phyloP scores from a whole-genome alignment of 495 filamentous ascomycete species.

The Geopyxis carbonaria region DNA sequence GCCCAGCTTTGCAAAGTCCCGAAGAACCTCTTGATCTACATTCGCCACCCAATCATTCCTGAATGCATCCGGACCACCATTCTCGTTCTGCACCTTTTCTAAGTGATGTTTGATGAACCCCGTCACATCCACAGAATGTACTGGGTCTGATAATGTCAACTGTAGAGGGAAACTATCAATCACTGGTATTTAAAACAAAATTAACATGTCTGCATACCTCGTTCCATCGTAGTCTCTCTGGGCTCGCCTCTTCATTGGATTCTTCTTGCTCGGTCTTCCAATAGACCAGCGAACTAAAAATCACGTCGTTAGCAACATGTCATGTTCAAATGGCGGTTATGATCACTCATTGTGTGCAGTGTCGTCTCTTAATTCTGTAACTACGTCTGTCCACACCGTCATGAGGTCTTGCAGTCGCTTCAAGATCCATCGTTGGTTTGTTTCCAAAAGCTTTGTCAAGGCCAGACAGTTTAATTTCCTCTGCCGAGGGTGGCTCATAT shows the following conservation, averaged over 20 bases:
- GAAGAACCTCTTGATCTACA: slow-evolving; percentile 66
- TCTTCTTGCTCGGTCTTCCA: slow-evolving; percentile 27
- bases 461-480: slow-evolving; percentile 72
- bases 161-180: slow-evolving; percentile 23
- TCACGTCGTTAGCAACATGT: slow-evolving; percentile 3
- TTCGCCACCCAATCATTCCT: slow-evolving; percentile 65
- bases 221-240: slow-evolving; percentile 37
- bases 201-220: slow-evolving; percentile 7
- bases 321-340: not conserved
- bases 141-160: slow-evolving; percentile 45
- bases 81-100: slow-evolving; percentile 42
- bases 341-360: slow-evolving; percentile 33
- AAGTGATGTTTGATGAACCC: slow-evolving; percentile 53
- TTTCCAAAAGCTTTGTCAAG: slow-evolving; percentile 59
- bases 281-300: slow-evolving; percentile 34
- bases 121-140: slow-evolving; percentile 52
- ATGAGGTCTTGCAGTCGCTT: slow-evolving; percentile 46
- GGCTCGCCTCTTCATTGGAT: slow-evolving; percentile 27
- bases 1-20: slow-evolving; percentile 43
- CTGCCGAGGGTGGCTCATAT: slow-evolving; percentile 52
- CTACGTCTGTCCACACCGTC: slow-evolving; percentile 52
- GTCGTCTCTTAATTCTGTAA: slow-evolving; percentile 44
- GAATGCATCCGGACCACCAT: slow-evolving; percentile 59
- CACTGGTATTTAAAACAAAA: not conserved
- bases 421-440: slow-evolving; percentile 37